Evolutionary conservation across 768 basidiomycete species (phyloP).

Genomic region (Kwoniella sp.): DNA sequence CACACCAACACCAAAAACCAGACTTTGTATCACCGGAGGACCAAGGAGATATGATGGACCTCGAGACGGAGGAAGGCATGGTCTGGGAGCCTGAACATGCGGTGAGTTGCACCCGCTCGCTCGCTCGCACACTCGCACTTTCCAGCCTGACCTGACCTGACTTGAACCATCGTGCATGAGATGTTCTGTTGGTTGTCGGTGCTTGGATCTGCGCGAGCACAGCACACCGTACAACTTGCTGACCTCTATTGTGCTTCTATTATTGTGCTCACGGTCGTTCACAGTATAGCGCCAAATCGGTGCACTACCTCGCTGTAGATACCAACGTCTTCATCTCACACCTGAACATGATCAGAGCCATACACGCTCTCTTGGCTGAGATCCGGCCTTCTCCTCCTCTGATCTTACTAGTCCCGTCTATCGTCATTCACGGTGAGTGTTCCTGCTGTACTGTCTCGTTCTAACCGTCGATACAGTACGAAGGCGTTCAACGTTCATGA

Average conservation of each 20-base stretch:
- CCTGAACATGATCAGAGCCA: conserved; percentile 20
- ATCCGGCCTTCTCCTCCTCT: conserved; percentile 8
- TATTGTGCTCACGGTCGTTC: too few relatives aligned
- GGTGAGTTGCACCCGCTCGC: too few relatives aligned
- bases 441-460: neutral
- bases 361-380: conserved; percentile 15
- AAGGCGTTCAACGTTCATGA: neutral
- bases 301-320: conserved; percentile 38
- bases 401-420: conserved; percentile 33
- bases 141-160: neutral
- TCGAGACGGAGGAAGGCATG: conserved; percentile 19
- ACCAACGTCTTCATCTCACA: conserved; percentile 45
- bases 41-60: neutral
- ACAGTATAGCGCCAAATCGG: conserved; percentile 1
- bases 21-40: too few relatives aligned
- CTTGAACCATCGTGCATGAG: neutral
- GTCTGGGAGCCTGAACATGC: conserved; percentile 23
- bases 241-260: too few relatives aligned
- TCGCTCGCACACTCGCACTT: too few relatives aligned
- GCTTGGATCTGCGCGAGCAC: too few relatives aligned
- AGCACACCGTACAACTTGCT: neutral
- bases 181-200: too few relatives aligned
- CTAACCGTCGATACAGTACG: neutral
- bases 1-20: too few relatives aligned
- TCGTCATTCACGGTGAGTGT: conserved; percentile 43